Evolutionary conservation across 148 eudicot species (phyloP), one percentile per base, ranked within the genome.

Genomic region (Heliamphora exappendiculata): DNA sequence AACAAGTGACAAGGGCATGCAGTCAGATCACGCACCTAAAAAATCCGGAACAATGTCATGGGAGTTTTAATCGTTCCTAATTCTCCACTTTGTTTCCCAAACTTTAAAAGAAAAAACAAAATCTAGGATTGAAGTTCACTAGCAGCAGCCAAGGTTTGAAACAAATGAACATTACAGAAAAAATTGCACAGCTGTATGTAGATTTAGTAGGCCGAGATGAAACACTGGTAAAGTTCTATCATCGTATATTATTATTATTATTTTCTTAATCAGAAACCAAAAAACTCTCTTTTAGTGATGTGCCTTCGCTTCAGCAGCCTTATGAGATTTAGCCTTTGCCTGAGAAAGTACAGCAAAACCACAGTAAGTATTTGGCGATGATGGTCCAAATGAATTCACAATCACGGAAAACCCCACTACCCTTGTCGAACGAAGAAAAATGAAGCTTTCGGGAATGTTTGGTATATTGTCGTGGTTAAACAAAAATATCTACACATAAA

Each of bases 211-310:
- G 69, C 19, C 42, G 20, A 20, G 29, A 75, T 17, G 19, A 62
- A 47, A 31, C 22, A 6, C 3, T 47, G 59, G 60, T 47, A 34
- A 51, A 26, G 75, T 58, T 70, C 75, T 78, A 78, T 70, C 76
- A 51, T 79, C 82, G 74, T 58, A 73, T 77, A 75, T 73, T 75
- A 33, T 75, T 83, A 78, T 33, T 77, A 75, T 73, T 75, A 33
- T 75, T 83, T 81, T 33, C 50, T 13, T 36, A 39, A 66, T 57
- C 19, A 0, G 6, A 47, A 31, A 13, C 19, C 63, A 50, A 39
- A 55, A 75, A 80, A 71, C 33, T 7, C 70, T 20, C 57, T 70
- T 62, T 75, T 20, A 75, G 45, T 75, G 78, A 75, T 75, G 70
- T 63, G 58, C 78, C 70, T 47, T 62, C 5, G 33, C 70, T 75